Percentiles rank a stretch among this genome's conserved stretches.
phyloP scores from a whole-genome alignment of 345 rosid species.

The Ricinus communis region DNA sequence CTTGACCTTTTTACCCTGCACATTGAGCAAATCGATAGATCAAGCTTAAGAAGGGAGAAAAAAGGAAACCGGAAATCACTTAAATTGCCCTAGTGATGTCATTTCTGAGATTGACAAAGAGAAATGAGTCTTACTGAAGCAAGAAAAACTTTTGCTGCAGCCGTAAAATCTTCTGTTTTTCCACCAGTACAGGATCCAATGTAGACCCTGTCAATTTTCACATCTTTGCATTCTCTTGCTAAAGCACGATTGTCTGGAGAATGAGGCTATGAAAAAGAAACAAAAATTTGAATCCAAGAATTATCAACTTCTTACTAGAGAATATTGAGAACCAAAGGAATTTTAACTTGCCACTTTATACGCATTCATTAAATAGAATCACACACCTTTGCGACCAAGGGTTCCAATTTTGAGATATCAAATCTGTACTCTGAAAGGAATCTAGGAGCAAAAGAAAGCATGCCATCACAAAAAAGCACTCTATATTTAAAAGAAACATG shows the following conservation, averaged over 20 bases:
- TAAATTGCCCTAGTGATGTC: no score
- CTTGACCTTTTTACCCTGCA: slow-evolving; percentile 84
- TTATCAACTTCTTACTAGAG: no score
- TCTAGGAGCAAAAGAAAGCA: slow-evolving; percentile 45
- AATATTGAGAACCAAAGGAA: no score
- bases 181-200: slow-evolving; percentile 99
- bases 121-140: slow-evolving; percentile 59
- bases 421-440: slow-evolving; percentile 82
- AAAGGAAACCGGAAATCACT: no score
- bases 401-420: slow-evolving; percentile 87
- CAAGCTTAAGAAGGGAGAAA: no score
- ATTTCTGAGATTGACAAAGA: neutral
- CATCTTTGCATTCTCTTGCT: slow-evolving; percentile 98
- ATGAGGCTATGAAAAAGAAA: slow-evolving; percentile 67
- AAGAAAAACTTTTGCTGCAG: slow-evolving; percentile 83
- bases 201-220: slow-evolving; percentile 92
- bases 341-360: no score
- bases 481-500: no score
- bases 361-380: neutral
- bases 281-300: no score
- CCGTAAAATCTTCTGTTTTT: slow-evolving; percentile 87
- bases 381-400: slow-evolving; percentile 92
- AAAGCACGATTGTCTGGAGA: slow-evolving; percentile 95
- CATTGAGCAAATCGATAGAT: neutral
- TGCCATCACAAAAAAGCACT: neutral